These are phyloP conservation scores for Fomitopsis betulina DNA, from an alignment of 1,284 basidiomycete genomes.

Conservation along the genomic window DNA sequence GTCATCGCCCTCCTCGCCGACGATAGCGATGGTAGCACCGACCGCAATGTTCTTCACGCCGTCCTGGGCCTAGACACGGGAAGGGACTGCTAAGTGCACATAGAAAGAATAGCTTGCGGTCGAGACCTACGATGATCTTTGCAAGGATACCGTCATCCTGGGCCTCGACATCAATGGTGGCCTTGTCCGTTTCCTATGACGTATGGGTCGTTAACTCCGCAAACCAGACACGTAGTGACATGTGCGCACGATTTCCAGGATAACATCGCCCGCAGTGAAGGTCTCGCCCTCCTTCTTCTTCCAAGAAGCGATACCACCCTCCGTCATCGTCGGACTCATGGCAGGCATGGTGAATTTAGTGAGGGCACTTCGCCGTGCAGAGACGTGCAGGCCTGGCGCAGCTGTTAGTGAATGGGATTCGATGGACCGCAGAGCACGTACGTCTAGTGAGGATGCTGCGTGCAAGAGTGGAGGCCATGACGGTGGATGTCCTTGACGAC, in stretches of 20 bases:
- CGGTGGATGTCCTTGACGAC: constrained; percentile 10
- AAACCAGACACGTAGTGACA: not conserved
- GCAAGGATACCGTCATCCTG: constrained; percentile 95
- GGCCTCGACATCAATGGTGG: constrained; percentile 98
- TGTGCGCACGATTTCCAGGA: constrained; percentile 82
- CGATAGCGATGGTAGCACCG: constrained; percentile 84
- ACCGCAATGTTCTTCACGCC: constrained; percentile 87
- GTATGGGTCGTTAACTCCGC: constrained; percentile 6
- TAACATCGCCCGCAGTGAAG: constrained; percentile 88
- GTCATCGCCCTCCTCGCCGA: constrained; percentile 94
- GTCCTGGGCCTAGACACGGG: constrained; percentile 58
- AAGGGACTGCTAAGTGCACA: not conserved
- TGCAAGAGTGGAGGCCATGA: constrained; percentile 59
- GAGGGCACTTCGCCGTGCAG: constrained; percentile 74
- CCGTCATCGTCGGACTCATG: constrained; percentile 99
- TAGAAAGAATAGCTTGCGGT: not conserved
- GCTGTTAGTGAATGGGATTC: constrained; percentile 5
- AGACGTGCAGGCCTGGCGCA: constrained; percentile 73
- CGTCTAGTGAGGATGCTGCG: constrained; percentile 63
- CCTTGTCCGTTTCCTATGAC: constrained; percentile 95
- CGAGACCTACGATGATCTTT: constrained; percentile 72
- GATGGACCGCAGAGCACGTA: constrained; percentile 30
- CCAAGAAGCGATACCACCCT: constrained; percentile 97
- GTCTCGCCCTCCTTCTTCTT: constrained; percentile 95
- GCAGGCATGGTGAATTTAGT: constrained; percentile 96